phyloP scores from a whole-genome alignment of 176 grass and related monocot genomes.

The Rhipidocladum racemiflorum region DNA sequence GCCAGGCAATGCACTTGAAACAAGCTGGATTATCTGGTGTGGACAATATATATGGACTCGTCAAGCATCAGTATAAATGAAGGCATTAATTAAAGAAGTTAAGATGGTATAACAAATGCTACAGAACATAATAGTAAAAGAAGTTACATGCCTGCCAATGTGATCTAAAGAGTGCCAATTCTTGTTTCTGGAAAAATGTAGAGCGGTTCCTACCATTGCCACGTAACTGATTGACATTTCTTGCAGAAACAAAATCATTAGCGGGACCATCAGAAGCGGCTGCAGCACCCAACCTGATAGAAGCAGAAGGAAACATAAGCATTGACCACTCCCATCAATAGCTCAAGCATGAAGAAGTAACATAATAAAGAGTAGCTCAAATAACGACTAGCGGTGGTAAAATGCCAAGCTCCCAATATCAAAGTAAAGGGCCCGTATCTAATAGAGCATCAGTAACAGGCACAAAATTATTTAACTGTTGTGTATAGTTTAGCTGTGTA shows the following conservation, averaged over 20 bases:
- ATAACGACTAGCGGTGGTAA: background rate
- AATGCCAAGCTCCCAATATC: constrained; percentile 5
- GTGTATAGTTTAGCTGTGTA: constrained; percentile 13
- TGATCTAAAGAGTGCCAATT: constrained; percentile 73
- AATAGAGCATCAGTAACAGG: background rate
- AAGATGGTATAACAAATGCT: background rate
- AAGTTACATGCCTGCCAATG: constrained; percentile 78
- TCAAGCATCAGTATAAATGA: constrained; percentile 13
- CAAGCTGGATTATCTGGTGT: constrained; percentile 86
- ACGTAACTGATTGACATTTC: constrained; percentile 40
- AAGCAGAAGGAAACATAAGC: constrained; percentile 33
- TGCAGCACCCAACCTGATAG: constrained; percentile 59
- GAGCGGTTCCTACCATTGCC: constrained; percentile 39
- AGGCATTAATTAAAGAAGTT: background rate
- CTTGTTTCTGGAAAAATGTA: constrained; percentile 84
- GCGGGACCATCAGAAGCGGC: constrained; percentile 34
- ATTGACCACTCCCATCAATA: constrained; percentile 14
- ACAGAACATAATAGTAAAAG: background rate
- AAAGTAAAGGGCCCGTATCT: background rate
- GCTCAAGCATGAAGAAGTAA: constrained; percentile 17
- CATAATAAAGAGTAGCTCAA: background rate
- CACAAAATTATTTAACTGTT: constrained; percentile 10
- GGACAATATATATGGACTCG: constrained; percentile 35
- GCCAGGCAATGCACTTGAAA: constrained; percentile 58
- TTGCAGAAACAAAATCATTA: constrained; percentile 39